Base-by-base conservation (phyloP, 164 flowering plant genomes). In the Piper betle region DNA sequence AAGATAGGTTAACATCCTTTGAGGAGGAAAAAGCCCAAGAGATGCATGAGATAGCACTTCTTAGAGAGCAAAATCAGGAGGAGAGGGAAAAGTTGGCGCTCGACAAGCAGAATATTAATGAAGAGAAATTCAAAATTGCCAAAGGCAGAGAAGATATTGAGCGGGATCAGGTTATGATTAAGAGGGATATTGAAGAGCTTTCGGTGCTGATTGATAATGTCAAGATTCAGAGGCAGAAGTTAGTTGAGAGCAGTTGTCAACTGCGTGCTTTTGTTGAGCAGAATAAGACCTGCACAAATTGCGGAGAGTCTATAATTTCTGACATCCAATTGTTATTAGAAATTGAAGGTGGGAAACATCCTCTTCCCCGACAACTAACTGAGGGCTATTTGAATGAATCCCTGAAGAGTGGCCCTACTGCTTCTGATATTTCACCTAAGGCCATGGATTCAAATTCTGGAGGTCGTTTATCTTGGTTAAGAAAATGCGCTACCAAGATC, bases 141-240 rank as follows among this genome's bases (percentile, higher is more conserved):
- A 41, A 60, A 41, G 71, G 74, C 67, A 82, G 76, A 74, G 70
- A 77, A 64, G 78, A 78, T 68, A 74, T 91, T 41, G 81, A 81
- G 67, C 71, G 58, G 19, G 79, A 82, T 20, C 88, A 78, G 40
- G 72, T 77, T 53, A 95, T 80, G 61, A 80, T 91, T 75, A 72
- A 68, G 9, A 79, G 71, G 41, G 99, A 91, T 66, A 79, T 85
- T 65, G 73, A 79, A 48, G 79, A 79, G 55, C 94, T 94, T 68
- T 75, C 59, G 69, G 63, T n/a, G 16, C 87, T 88, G 43, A 88
- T 79, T 64, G 72, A 69, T 68, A 87, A 78, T 72, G 69, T 88
- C 20, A 85, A 82, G 74, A 66, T 69, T 16, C 86, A 83, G 60
- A 57, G 93, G 25, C 81, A 86, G 66, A 72, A 72, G 37, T 74